Percentiles rank a stretch among this genome's conserved stretches.
These are phyloP conservation scores for Apiotrichum veenhuisii DNA, from an alignment of 1,284 basidiomycete species.

Conservation along the genomic window DNA sequence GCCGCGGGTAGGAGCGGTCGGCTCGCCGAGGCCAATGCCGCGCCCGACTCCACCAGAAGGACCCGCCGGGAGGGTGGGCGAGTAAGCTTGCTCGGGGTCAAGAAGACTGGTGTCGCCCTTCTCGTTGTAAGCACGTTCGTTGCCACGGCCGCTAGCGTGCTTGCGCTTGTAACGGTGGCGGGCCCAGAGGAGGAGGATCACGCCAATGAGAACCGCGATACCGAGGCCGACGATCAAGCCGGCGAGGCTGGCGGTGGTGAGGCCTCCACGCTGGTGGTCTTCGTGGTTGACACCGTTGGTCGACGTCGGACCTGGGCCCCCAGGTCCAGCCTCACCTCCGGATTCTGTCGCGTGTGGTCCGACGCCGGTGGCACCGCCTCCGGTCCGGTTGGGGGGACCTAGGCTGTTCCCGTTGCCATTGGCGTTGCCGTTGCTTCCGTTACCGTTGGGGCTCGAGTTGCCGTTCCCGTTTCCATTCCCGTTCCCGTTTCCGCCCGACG, in stretches of 20 bases:
- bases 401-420: background rate
- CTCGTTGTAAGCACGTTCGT: constrained; percentile 1
- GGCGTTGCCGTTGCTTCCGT: background rate
- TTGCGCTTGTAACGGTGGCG: constrained; percentile 1
- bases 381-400: background rate
- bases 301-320: background rate
- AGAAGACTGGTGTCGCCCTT: background rate
- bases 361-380: background rate
- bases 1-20: background rate
- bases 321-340: background rate
- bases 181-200: background rate
- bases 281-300: background rate
- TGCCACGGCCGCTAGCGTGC: background rate
- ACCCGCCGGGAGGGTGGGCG: background rate
- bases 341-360: background rate
- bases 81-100: background rate
- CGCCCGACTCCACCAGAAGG: background rate
- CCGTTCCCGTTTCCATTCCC: background rate
- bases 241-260: background rate
- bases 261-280: background rate
- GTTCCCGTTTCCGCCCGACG: background rate
- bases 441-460: background rate
- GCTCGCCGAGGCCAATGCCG: background rate
- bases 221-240: background rate
- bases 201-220: background rate